Evolutionary conservation across 495 filamentous ascomycete species (phyloP), one percentile per base, ranked within the genome.

Genomic region (Cryomyces antarcticus): DNA sequence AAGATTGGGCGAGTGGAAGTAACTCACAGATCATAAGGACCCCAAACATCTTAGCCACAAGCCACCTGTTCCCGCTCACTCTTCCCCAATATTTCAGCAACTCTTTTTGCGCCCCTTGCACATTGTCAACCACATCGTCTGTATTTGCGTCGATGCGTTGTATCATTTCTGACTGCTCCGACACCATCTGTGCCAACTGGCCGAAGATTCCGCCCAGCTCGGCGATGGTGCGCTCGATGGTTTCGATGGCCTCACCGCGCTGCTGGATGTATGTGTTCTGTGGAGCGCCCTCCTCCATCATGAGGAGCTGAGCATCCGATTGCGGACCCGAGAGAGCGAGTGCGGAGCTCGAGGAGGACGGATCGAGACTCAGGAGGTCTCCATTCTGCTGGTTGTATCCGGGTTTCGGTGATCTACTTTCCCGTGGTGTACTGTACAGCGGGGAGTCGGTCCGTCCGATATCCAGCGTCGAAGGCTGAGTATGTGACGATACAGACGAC

Each of bases 41-140:
- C 43, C 89, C 89, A 72, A 97, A 94, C 92, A 97, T 97, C 71
- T 96, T 95, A 11, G 87, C 92, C 42, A 97, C 75, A 39, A 97
- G 63, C 89, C 92, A 96, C 52, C 89, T 71, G 66, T 96, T 97
- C 28, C 85, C 81, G 17, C 80, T 84, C 7, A 96, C 87, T 27
- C 86, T 69, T 7, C 73, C 78, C 89, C 92, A 97, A 63, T 96
- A 97, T 55, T 95, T 95, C 67, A 97, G 72, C 49, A 85, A 49
- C 63, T 97, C 89, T 36, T 87, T 72, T 56, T 97, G 89, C 7
- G 89, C 89, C 28, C 89, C 89, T 57, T 94, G 72, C 10, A 97
- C 89, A 53, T 97, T 96, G 52, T 94, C 87, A 30, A 97, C 92
- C 11, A 96, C 80, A 57, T 96, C 82, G 55, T 89, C 79, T 0